Evolutionary conservation across 257 asterid species (phyloP).

Genomic region (Orobanche coerulescens): DNA sequence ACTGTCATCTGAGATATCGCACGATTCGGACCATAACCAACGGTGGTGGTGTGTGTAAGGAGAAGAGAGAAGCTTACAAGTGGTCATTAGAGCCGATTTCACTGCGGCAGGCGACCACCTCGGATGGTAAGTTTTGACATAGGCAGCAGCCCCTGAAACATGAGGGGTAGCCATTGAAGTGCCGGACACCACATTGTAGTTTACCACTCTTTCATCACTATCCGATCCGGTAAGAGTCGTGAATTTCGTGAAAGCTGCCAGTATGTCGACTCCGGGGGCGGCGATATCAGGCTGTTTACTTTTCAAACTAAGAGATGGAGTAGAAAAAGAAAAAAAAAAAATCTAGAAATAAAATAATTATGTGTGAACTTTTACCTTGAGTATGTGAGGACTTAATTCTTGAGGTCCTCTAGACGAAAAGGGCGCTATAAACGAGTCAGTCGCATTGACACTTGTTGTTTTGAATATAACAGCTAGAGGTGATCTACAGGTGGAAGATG

Average conservation of each 20-base stretch:
- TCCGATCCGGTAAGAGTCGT: constrained; percentile 17
- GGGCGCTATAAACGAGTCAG: constrained; percentile 47
- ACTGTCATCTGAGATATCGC: neutral
- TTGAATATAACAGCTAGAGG: constrained; percentile 47
- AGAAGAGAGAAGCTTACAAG: constrained; percentile 29
- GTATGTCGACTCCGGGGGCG: constrained; percentile 73
- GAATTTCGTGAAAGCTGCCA: constrained; percentile 52
- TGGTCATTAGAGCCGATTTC: constrained; percentile 85
- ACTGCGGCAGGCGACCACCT: constrained; percentile 75
- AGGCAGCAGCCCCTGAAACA: constrained; percentile 71
- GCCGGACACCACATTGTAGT: constrained; percentile 51
- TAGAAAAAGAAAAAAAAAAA: neutral
- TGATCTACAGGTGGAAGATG: constrained; percentile 25
- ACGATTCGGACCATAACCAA: neutral
- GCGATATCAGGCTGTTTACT: constrained; percentile 63
- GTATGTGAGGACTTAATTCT: constrained; percentile 33
- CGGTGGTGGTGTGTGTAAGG: neutral
- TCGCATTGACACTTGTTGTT: constrained; percentile 26
- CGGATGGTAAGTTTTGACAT: constrained; percentile 64
- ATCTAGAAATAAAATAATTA: neutral
- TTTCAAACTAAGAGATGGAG: neutral
- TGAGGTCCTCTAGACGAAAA: constrained; percentile 90
- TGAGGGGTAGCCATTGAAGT: constrained; percentile 95
- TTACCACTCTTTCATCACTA: constrained; percentile 32
- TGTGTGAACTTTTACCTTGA: constrained; percentile 41